phyloP scores from a whole-genome alignment of 192 early-diverging fungal species.

The Mortierella antarctica region DNA sequence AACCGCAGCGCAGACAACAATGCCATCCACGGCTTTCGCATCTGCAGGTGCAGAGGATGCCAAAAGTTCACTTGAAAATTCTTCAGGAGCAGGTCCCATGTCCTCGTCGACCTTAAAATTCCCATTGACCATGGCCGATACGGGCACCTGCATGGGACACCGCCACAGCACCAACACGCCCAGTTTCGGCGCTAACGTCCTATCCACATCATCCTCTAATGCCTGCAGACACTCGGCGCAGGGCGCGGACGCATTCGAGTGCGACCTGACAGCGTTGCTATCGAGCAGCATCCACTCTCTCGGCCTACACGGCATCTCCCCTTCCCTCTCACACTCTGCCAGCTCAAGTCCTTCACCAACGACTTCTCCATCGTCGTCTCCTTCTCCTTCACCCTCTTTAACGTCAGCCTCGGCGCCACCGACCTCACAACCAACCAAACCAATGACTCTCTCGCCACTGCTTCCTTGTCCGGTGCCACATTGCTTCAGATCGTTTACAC shows the following conservation, averaged over 20 bases:
- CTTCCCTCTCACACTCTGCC: constrained; percentile 11
- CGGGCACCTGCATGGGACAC: too few relatives aligned
- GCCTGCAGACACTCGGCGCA: too few relatives aligned
- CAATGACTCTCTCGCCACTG: background rate
- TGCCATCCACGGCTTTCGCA: too few relatives aligned
- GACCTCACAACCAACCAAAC: background rate
- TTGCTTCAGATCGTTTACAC: constrained; percentile 28
- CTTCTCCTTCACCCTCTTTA: constrained; percentile 4
- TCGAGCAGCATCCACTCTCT: constrained; percentile 2
- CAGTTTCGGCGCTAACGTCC: too few relatives aligned
- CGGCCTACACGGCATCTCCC: constrained; percentile 1
- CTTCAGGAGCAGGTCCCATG: too few relatives aligned
- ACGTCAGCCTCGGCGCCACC: constrained; percentile 6
- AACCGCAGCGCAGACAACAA: too few relatives aligned
- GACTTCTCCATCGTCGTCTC: constrained; percentile 6
- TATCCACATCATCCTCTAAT: too few relatives aligned
- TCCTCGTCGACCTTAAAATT: too few relatives aligned
- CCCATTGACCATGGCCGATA: too few relatives aligned
- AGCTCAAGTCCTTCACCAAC: constrained; percentile 11
- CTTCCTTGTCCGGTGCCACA: constrained; percentile 21
- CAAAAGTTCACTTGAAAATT: too few relatives aligned
- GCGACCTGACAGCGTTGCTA: constrained; percentile 8
- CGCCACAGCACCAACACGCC: background rate
- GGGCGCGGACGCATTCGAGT: background rate
- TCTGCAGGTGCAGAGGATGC: too few relatives aligned